phyloP scores from a whole-genome alignment of 441 rosid genomes.

The Eutrema salsugineum region DNA sequence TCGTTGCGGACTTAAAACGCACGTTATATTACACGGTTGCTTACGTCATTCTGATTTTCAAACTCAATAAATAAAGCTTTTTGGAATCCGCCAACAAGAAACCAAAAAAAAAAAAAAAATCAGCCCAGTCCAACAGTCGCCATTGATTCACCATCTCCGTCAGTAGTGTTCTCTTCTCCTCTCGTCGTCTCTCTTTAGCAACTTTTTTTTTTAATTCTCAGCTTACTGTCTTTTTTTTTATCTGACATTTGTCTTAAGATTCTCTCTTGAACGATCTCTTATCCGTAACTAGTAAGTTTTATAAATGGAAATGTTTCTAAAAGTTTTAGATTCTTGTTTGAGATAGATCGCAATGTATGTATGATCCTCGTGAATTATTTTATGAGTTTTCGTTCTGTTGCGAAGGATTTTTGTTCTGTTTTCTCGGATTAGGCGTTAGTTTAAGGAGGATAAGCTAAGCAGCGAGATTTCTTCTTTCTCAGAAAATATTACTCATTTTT shows the following conservation, averaged over 20 bases:
- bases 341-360: constrained; percentile 28
- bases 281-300: background rate
- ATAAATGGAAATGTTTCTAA: background rate
- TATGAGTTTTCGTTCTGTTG: background rate
- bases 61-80: constrained; percentile 7
- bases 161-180: constrained; percentile 8
- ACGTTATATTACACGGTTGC: constrained; percentile 25
- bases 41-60: constrained; percentile 7
- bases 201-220: constrained; percentile 1
- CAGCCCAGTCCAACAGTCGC: background rate
- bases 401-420: background rate
- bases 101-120: background rate
- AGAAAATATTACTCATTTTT: background rate
- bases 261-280: constrained; percentile 7
- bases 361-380: background rate
- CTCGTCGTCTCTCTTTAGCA: constrained; percentile 10
- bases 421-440: background rate
- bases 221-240: no score
- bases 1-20: constrained; percentile 50
- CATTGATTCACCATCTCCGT: background rate
- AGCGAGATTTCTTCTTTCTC: background rate
- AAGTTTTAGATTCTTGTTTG: background rate
- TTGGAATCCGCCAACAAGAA: constrained; percentile 39
- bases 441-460: constrained; percentile 5
- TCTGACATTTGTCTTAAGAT: background rate